Conservation (phyloP, 2,329 filamentous ascomycete genomes). For the Aureobasidium musti region DNA sequence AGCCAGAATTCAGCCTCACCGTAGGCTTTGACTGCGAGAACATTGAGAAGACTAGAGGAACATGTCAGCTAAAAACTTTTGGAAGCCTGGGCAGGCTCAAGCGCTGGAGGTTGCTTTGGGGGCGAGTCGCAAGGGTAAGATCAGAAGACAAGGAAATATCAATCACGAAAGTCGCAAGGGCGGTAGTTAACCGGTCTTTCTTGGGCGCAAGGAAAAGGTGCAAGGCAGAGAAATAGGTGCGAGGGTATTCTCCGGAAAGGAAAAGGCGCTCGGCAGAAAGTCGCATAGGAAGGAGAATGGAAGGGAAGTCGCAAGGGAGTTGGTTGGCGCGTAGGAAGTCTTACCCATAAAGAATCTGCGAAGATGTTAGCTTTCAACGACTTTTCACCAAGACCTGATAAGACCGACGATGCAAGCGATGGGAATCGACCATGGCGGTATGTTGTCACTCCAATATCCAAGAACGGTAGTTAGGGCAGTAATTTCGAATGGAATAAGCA, state of each 20-base stretch:
- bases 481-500: constrained; percentile 54
- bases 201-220: constrained; percentile 23
- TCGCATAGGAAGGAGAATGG: constrained; percentile 12
- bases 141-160: background rate
- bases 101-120: constrained; percentile 26
- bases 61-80: constrained; percentile 22
- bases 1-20: constrained; percentile 53
- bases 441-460: constrained; percentile 45
- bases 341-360: constrained; percentile 23
- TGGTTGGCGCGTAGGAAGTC: constrained; percentile 12
- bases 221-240: constrained; percentile 7
- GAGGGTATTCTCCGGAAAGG: constrained; percentile 1
- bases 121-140: constrained; percentile 8
- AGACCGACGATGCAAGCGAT: constrained; percentile 24
- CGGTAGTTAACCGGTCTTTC: constrained; percentile 3
- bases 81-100: background rate
- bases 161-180: constrained; percentile 11
- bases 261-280: constrained; percentile 26
- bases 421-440: constrained; percentile 43
- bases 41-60: constrained; percentile 42
- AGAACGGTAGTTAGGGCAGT: constrained; percentile 46
- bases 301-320: constrained; percentile 4
- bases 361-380: background rate
- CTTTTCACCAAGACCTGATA: background rate
- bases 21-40: constrained; percentile 49